Percentiles rank a stretch among this genome's conserved stretches.
These are phyloP conservation scores for Sugiyamaella castrensis DNA, from an alignment of 1,139 yeast species.

Conservation along the genomic window DNA sequence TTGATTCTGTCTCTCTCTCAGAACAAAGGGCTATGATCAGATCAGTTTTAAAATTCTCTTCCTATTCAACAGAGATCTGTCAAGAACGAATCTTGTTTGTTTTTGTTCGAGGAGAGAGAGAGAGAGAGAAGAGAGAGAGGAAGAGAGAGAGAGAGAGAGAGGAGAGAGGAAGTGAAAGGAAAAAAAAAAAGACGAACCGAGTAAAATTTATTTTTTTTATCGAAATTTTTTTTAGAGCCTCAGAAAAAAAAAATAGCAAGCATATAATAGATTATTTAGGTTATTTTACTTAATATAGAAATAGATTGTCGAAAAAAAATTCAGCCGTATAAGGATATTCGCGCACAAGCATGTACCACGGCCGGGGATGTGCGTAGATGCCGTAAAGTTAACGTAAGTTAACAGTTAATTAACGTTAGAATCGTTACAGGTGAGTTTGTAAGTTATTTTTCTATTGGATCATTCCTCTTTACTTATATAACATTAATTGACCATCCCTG, in stretches of 20 bases:
- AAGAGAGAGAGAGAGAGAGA: conserved; percentile 13
- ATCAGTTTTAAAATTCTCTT: background rate
- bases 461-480: too few species aligned
- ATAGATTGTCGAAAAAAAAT: background rate
- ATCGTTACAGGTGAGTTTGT: too few species aligned
- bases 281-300: background rate
- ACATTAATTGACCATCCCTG: too few species aligned
- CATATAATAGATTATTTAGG: conserved; percentile 2
- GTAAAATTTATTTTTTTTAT: conserved; percentile 10
- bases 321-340: too few species aligned
- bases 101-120: background rate
- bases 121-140: conserved; percentile 3
- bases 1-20: conserved; percentile 11
- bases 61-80: too few species aligned
- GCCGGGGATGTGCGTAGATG: too few species aligned
- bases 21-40: conserved; percentile 9
- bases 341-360: too few species aligned
- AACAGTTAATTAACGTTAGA: too few species aligned
- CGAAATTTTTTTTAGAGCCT: conserved; percentile 5
- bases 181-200: conserved; percentile 1
- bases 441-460: too few species aligned
- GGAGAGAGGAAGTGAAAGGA: conserved; percentile 4
- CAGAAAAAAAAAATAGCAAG: conserved; percentile 12
- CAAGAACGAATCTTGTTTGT: too few species aligned
- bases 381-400: too few species aligned